Evolutionary conservation across 2,329 filamentous ascomycete genomes (phyloP), one percentile per base, ranked within the genome.

Genomic region (Cladosporium sp.): DNA sequence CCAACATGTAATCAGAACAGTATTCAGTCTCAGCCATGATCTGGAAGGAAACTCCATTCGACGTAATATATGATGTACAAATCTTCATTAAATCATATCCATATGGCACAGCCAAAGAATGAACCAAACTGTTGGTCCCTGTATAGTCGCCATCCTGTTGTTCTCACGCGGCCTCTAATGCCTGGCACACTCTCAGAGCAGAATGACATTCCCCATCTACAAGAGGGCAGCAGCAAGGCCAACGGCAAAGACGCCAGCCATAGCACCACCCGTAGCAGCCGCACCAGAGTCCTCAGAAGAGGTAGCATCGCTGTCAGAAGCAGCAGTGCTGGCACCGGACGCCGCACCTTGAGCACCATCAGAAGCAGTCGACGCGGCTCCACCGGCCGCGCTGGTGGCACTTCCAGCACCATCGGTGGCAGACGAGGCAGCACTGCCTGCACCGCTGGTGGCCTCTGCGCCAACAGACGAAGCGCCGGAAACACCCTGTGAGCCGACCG

Each of bases 321-420:
- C 38, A 9, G 18, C 36, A 3, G 19, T 16, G 16, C 16, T 35
- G 19, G 39, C 39, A 7, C n/a, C 18, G n/a, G 39, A 43, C 27
- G 39, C 33, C n/a, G 48, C 48, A 19, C 12, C 19, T 4, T 15
- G 18, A 27, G 20, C 38, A 13, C 38, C 38, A 15, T 8, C 11
- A 16, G 38, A 18, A 3, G 38, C 38, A 1, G 38, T 22, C 13
- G 48, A 50, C 1, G 18, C 38, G 38, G 30, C 32, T 6, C 32
- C 39, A 7, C 15, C 55, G 32, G 49, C 59, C 7, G 19, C 51
- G 27, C 49, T 42, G 7, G 57, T 56, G 2, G 50, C 49, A 33
- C 50, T 36, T n/a, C 33, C 46, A 7, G 51, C 53, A 15, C 35
- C 54, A 6, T 39, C 45, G 6, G 58, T 59, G 18, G 59, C 53